Base-by-base conservation (phyloP, 371 early-diverging fungal species). In the Apophysomyces sp. region DNA sequence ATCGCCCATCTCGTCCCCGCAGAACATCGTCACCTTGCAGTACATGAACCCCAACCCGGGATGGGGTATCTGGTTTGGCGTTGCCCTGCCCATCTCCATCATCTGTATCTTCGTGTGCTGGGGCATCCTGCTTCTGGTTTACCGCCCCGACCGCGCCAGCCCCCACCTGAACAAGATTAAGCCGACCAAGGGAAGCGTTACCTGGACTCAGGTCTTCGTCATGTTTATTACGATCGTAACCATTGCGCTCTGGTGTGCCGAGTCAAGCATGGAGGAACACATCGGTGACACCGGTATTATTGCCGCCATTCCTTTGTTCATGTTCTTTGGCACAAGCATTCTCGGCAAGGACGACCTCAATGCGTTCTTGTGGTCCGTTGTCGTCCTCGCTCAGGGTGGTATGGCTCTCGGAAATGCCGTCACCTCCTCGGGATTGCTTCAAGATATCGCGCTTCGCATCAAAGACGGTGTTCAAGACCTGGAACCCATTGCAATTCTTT, bases 331-430 rank as follows among this genome's bases (percentile, higher is more conserved):
- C 29, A 86, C 93, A 3, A 94, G 95, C 26, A 77, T 98, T 5
- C 82, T 98, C 56, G 86, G 86, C 62, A 98, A 98, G 73, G 96
- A 98, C 53, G 98, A 98, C 66, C 92, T 95, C 62, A 95, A 98
- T 77, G 89, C 85, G 66, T 93, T 94, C 67, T 66, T 92, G 59
- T 94, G 94, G 95, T 91, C 93, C 31, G 98, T 98, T 5, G 92
- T 98, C 26, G 92, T 97, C 52, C 85, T 98, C 29, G 98, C 97
- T 27, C 94, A 95, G 91, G 96, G 96, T 32, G 97, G 97, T 55
- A 90, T 92, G 63, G 91, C 94, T 3, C 85, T 97, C 21, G 97
- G 97, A 56, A 89, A 90, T 52, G 94, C 95, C 0, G 97, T 97
- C n/a, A 89, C 92, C 16, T 88, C 89, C 2, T 88, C 90, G 15